phyloP scores from a whole-genome alignment of 1,139 yeast species.

The Arxiozyma slooffiae region DNA sequence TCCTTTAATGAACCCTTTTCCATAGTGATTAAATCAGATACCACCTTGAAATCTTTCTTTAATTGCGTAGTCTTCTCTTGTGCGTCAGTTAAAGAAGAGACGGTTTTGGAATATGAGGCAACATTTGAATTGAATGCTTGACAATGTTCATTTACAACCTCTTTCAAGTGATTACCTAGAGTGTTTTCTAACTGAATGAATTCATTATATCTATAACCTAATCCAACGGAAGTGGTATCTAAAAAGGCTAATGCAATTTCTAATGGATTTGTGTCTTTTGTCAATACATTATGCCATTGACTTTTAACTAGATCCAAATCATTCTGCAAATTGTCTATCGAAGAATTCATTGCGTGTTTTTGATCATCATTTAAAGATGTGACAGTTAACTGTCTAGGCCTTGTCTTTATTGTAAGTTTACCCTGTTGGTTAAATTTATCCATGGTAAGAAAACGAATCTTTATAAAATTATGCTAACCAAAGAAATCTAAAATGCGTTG shows the following conservation, averaged over 20 bases:
- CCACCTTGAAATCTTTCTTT: constrained; percentile 29
- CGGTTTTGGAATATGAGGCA: constrained; percentile 60
- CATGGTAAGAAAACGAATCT: constrained; percentile 8
- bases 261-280: constrained; percentile 58
- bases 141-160: constrained; percentile 72
- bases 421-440: constrained; percentile 11
- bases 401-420: constrained; percentile 9
- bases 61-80: constrained; percentile 24
- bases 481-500: neutral
- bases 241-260: constrained; percentile 73
- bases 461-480: neutral
- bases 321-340: constrained; percentile 23
- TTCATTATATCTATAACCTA: constrained; percentile 59
- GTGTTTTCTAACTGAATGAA: constrained; percentile 45
- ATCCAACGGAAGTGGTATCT: constrained; percentile 81
- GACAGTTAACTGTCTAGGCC: constrained; percentile 26
- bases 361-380: constrained; percentile 24
- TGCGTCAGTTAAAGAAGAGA: constrained; percentile 31
- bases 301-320: constrained; percentile 26
- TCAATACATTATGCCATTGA: constrained; percentile 34
- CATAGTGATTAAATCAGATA: constrained; percentile 45
- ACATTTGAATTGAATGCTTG: constrained; percentile 77
- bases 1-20: constrained; percentile 51
- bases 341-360: constrained; percentile 23
- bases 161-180: constrained; percentile 50